Evolutionary conservation across 441 rosid genomes (phyloP).

Genomic region (Bruguiera hainesii): DNA sequence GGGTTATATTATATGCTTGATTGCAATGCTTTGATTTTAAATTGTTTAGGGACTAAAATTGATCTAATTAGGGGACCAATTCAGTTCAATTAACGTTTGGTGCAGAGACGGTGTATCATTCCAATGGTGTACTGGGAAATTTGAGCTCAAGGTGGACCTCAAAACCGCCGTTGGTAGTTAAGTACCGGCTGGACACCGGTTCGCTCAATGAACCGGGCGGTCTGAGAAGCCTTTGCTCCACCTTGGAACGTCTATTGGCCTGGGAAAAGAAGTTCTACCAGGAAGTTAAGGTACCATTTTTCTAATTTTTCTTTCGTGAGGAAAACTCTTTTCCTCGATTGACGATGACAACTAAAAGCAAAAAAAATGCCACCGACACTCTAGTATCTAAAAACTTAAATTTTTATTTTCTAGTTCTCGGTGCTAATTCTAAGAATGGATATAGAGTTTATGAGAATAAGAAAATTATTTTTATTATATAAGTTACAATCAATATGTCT

Average conservation of each 20-base stretch:
- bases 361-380: not conserved
- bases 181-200: constrained; percentile 64
- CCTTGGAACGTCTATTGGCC: constrained; percentile 82
- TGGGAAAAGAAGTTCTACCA: constrained; percentile 95
- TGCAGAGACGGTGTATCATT: constrained; percentile 92
- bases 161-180: constrained; percentile 87
- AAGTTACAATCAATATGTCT: too few relatives aligned
- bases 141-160: constrained; percentile 93
- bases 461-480: too few relatives aligned
- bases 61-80: not conserved
- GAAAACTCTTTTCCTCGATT: too few relatives aligned
- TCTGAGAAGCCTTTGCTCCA: constrained; percentile 73
- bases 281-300: constrained; percentile 68
- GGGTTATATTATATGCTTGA: too few relatives aligned
- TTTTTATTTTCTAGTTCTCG: too few relatives aligned
- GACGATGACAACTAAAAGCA: too few relatives aligned
- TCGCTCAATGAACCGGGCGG: constrained; percentile 57
- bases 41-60: not conserved
- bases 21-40: not conserved
- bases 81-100: not conserved
- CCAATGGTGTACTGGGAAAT: constrained; percentile 72
- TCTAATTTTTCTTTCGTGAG: not conserved
- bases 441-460: too few relatives aligned
- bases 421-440: not conserved
- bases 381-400: too few relatives aligned